phyloP scores from a whole-genome alignment of 352 stramenopile species.

The Blastocystis sp. region DNA sequence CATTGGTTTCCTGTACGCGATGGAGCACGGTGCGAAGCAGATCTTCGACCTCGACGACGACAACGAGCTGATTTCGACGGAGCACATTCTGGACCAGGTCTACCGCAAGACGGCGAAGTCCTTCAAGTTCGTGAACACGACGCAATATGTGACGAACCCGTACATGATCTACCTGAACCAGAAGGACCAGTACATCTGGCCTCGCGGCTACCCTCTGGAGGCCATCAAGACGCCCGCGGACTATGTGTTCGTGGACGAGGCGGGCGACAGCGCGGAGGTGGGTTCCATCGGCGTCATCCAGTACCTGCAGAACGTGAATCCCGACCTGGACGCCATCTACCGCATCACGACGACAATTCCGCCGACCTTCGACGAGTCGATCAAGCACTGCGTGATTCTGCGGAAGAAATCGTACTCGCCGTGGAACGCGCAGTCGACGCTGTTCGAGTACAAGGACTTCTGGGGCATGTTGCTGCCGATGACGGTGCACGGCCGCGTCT shows the following conservation, averaged over 20 bases:
- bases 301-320: conserved; percentile 53
- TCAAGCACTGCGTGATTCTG: conserved; percentile 38
- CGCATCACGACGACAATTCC: conserved; percentile 49
- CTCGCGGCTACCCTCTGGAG: conserved; percentile 52
- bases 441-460: conserved; percentile 43
- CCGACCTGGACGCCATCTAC: conserved; percentile 53
- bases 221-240: conserved; percentile 32
- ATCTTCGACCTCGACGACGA: conserved; percentile 55
- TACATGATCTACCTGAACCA: conserved; percentile 50
- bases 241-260: conserved; percentile 13
- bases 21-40: conserved; percentile 37
- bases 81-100: conserved; percentile 28
- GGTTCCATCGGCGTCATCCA: conserved; percentile 39
- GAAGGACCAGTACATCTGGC: conserved; percentile 44
- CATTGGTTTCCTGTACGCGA: conserved; percentile 50
- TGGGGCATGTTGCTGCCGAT: conserved; percentile 50
- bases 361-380: conserved; percentile 9
- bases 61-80: conserved; percentile 54
- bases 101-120: neutral
- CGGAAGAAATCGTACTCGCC: conserved; percentile 35
- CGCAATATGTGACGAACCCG: conserved; percentile 30
- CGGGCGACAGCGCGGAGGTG: neutral
- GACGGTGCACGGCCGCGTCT: conserved; percentile 37
- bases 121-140: conserved; percentile 39
- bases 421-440: conserved; percentile 47